Conservation (phyloP, 2,329 filamentous ascomycete species). For the Ustulina deusta region DNA sequence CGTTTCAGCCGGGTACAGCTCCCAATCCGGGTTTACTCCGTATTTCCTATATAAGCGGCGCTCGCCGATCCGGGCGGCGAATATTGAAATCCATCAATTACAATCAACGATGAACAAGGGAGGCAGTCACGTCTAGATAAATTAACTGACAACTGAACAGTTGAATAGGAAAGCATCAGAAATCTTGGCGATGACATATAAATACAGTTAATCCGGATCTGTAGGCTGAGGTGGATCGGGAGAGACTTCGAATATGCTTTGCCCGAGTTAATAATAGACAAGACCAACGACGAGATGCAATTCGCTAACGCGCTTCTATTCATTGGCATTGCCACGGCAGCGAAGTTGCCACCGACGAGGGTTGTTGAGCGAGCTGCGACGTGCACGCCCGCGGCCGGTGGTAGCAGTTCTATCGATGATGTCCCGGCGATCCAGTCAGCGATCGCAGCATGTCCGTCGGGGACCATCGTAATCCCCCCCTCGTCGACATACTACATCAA, state of each 20-base stretch:
- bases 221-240: not conserved
- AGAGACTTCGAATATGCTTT: not conserved
- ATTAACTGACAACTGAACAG: not conserved
- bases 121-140: not conserved
- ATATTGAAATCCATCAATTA: slow-evolving; percentile 38
- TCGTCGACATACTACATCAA: slow-evolving; percentile 33
- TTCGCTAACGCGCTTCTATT: slow-evolving; percentile 8
- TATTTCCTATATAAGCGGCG: slow-evolving; percentile 18
- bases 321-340: slow-evolving; percentile 8
- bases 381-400: slow-evolving; percentile 29
- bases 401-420: slow-evolving; percentile 33
- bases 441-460: slow-evolving; percentile 33
- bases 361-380: slow-evolving; percentile 32
- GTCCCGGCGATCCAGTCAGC: slow-evolving; percentile 36
- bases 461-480: slow-evolving; percentile 33
- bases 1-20: slow-evolving; percentile 4
- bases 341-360: slow-evolving; percentile 11
- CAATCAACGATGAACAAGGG: not conserved
- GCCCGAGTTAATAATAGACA: not conserved
- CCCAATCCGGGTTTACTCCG: slow-evolving; percentile 23
- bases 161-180: not conserved
- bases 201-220: not conserved
- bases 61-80: slow-evolving; percentile 25
- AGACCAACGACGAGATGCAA: slow-evolving; percentile 16
- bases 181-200: not conserved